Percentiles rank a stretch among this genome's conserved stretches.
These are phyloP conservation scores for Blumeriella jaapii DNA, from an alignment of 2,329 filamentous ascomycete genomes.

Conservation along the genomic window DNA sequence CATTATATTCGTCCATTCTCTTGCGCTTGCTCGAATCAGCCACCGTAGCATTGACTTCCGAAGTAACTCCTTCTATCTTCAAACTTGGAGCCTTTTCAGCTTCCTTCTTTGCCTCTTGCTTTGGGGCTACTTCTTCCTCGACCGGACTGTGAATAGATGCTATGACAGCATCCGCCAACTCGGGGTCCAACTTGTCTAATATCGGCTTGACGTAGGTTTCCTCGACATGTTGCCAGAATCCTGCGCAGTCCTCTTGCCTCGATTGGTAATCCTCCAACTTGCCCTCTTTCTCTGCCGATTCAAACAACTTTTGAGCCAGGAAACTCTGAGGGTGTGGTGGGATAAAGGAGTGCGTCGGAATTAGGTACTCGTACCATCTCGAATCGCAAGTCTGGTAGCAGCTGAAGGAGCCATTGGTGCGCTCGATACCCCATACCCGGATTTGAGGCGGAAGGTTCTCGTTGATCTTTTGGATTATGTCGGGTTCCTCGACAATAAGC, in stretches of 20 bases:
- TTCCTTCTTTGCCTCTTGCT: conserved; percentile 5
- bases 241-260: conserved; percentile 64
- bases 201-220: conserved; percentile 68
- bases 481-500: conserved; percentile 83
- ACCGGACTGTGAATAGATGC: conserved; percentile 41
- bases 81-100: conserved; percentile 2
- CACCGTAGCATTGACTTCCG: background rate
- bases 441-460: conserved; percentile 76
- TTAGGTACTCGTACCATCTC: conserved; percentile 92
- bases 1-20: background rate
- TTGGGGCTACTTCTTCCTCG: conserved; percentile 15
- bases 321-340: conserved; percentile 85
- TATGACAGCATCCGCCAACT: conserved; percentile 50
- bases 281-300: conserved; percentile 61
- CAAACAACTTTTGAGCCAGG: conserved; percentile 71
- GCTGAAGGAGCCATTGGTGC: conserved; percentile 84
- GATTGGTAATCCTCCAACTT: conserved; percentile 56
- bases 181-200: conserved; percentile 49
- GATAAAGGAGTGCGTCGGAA: conserved; percentile 85
- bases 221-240: conserved; percentile 77
- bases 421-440: conserved; percentile 84
- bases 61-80: background rate
- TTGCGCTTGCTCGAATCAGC: background rate
- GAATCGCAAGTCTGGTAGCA: conserved; percentile 94
- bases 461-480: conserved; percentile 88